Conservation (phyloP, 495 filamentous ascomycete genomes). For the Podospora tetraspora region DNA sequence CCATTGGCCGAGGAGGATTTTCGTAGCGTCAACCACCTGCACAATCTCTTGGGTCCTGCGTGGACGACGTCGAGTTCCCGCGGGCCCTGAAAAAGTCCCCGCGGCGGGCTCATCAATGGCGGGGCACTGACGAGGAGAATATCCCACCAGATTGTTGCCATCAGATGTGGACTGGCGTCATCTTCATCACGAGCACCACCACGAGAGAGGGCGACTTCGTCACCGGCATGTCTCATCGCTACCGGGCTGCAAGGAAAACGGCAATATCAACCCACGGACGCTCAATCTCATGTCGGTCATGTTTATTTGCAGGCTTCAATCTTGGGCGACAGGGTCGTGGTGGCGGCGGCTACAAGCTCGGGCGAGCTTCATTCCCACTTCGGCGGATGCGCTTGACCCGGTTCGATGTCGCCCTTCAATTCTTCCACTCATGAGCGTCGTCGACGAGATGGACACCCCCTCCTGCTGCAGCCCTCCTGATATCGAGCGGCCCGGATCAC, state of each 20-base stretch:
- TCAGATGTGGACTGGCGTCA: no score
- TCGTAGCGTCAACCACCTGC: background rate
- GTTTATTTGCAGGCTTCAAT: background rate
- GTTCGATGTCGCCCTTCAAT: no score
- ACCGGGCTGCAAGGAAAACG: background rate
- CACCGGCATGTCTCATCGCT: no score
- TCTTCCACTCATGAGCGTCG: background rate
- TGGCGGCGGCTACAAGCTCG: background rate
- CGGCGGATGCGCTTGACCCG: no score
- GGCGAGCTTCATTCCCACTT: background rate
- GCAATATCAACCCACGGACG: background rate
- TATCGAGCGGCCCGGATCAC: background rate
- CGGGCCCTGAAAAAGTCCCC: background rate
- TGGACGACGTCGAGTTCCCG: no score
- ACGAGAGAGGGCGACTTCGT: no score
- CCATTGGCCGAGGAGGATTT: background rate
- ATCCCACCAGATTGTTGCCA: no score
- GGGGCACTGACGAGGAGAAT: background rate
- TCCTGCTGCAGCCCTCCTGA: no score
- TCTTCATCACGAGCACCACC: no score
- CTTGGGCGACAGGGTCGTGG: background rate
- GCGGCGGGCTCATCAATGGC: background rate
- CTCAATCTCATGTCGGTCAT: background rate
- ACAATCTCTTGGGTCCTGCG: background rate
- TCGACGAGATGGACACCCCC: background rate